Conservation (phyloP, 257 asterid genomes). For the Jacaranda copaia region DNA sequence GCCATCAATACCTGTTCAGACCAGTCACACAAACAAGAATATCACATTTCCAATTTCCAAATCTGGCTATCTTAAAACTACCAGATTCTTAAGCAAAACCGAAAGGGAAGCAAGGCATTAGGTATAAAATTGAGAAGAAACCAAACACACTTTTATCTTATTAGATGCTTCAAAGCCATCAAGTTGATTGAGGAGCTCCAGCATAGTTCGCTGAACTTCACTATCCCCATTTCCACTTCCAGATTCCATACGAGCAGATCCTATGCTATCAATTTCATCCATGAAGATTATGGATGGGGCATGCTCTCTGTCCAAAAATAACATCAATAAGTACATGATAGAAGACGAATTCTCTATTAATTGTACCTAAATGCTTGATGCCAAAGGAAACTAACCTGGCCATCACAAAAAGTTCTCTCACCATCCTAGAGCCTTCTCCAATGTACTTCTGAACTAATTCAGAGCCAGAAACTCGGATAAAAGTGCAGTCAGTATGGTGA, state of each 20-base stretch:
- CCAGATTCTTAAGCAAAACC: constrained; percentile 17
- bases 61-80: neutral
- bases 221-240: constrained; percentile 94
- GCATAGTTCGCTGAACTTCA: constrained; percentile 93
- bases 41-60: constrained; percentile 15
- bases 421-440: constrained; percentile 87
- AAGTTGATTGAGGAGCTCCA: constrained; percentile 94
- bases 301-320: constrained; percentile 66
- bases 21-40: neutral
- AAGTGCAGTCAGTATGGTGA: constrained; percentile 67
- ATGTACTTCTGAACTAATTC: constrained; percentile 66
- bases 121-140: neutral
- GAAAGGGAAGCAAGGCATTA: constrained; percentile 6
- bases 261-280: constrained; percentile 96
- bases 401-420: constrained; percentile 96
- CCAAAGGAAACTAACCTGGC: constrained; percentile 68
- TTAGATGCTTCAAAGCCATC: constrained; percentile 98
- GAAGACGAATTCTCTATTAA: neutral
- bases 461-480: constrained; percentile 68
- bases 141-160: constrained; percentile 67
- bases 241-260: constrained; percentile 94
- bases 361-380: neutral
- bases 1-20: constrained; percentile 85
- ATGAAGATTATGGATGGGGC: constrained; percentile 94
- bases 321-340: constrained; percentile 18